phyloP scores from a whole-genome alignment of 768 basidiomycete genomes.

The Termitomyces sp. region DNA sequence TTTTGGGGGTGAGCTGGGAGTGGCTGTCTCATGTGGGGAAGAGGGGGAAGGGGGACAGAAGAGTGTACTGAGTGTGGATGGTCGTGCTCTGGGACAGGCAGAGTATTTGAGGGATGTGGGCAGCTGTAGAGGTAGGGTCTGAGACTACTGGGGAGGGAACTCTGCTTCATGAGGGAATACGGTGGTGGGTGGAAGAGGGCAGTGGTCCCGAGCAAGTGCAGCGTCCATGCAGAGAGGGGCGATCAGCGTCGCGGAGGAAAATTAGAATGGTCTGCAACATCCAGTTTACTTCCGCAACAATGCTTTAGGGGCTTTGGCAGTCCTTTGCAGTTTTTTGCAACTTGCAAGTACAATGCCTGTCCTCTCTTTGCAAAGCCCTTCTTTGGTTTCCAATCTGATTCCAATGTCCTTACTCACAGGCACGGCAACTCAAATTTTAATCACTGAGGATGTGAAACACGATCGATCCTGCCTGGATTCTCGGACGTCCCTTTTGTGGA shows the following conservation, averaged over 20 bases:
- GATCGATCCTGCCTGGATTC: conserved; percentile 35
- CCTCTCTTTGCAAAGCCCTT: neutral
- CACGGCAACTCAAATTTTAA: conserved; percentile 6
- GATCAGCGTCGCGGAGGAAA: conserved; percentile 38
- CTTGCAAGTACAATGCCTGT: too few relatives aligned
- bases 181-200: conserved; percentile 15
- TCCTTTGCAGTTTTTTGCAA: neutral
- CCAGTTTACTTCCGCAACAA: conserved; percentile 35
- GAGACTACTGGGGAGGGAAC: conserved; percentile 50
- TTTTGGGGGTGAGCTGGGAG: conserved; percentile 11
- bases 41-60: conserved; percentile 11
- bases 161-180: conserved; percentile 27
- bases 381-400: too few relatives aligned
- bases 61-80: conserved; percentile 15
- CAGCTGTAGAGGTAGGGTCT: conserved; percentile 42
- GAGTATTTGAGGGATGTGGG: conserved; percentile 24
- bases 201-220: conserved; percentile 16
- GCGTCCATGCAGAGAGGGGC: conserved; percentile 24
- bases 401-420: neutral
- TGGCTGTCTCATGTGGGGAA: conserved; percentile 8
- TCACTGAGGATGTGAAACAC: conserved; percentile 38
- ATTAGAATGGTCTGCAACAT: conserved; percentile 26
- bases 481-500: conserved; percentile 24
- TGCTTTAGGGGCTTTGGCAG: neutral
- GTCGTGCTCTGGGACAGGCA: conserved; percentile 11